Evolutionary conservation across 169 alveolate species (phyloP).

Genomic region (Plasmodium chabaudi): DNA sequence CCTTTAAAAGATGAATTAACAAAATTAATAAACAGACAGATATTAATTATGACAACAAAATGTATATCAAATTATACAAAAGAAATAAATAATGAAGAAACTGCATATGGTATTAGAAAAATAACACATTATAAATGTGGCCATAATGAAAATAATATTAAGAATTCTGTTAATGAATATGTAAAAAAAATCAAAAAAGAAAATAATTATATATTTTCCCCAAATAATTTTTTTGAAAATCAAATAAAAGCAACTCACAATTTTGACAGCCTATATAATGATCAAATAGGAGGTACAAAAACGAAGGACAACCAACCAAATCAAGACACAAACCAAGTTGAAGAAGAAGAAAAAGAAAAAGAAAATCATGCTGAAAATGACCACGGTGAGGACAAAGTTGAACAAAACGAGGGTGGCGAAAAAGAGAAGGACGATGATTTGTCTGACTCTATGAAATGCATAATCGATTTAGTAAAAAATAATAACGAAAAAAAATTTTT

Average conservation of each 20-base stretch:
- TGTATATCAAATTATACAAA: conserved; percentile 38
- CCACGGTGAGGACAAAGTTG: neutral
- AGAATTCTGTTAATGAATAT: conserved; percentile 6
- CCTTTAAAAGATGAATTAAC: conserved; percentile 50
- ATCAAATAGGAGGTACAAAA: neutral
- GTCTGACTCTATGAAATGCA: conserved; percentile 67
- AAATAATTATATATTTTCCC: conserved; percentile 8
- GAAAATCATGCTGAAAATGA: neutral
- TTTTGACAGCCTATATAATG: conserved; percentile 52
- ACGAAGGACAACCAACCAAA: neutral
- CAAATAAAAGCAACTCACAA: conserved; percentile 35
- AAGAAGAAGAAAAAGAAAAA: neutral
- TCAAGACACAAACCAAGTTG: neutral
- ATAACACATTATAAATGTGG: conserved; percentile 61
- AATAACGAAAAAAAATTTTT: conserved; percentile 72
- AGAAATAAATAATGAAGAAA: conserved; percentile 34
- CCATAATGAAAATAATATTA: conserved; percentile 29
- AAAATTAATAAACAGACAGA: conserved; percentile 53
- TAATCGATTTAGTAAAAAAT: conserved; percentile 67
- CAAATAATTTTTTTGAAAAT: conserved; percentile 44
- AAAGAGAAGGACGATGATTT: neutral
- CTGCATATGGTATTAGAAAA: conserved; percentile 52
- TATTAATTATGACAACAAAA: conserved; percentile 57
- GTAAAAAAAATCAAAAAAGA: conserved; percentile 31
- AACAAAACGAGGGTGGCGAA: neutral